Percentiles rank a stretch among this genome's conserved stretches.
These are phyloP conservation scores for Colletotrichum filicis DNA, from an alignment of 2,329 filamentous ascomycete species.

Conservation along the genomic window DNA sequence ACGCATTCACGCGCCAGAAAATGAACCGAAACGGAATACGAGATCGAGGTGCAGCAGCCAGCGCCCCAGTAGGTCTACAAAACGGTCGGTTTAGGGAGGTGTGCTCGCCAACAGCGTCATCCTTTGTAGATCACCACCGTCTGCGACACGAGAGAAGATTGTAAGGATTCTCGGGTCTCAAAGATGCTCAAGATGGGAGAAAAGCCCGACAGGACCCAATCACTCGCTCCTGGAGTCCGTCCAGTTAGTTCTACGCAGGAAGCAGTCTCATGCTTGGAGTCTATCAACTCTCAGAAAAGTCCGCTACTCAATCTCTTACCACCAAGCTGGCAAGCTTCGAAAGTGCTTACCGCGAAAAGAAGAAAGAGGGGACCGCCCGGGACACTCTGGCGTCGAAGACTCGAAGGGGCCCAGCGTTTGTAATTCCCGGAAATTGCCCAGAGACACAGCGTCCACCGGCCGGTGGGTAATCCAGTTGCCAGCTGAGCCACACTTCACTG, in stretches of 20 bases:
- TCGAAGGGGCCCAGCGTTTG: neutral
- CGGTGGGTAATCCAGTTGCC: neutral
- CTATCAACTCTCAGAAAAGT: neutral
- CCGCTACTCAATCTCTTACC: neutral
- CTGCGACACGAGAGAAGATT: neutral
- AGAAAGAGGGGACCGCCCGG: neutral
- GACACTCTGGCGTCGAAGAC: neutral
- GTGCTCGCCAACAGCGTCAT: neutral
- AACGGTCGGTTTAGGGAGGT: neutral
- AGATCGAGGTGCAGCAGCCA: constrained; percentile 15
- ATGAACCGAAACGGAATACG: constrained; percentile 16
- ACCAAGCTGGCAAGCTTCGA: neutral
- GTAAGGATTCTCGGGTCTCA: neutral
- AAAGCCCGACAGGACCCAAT: neutral
- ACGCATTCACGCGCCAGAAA: neutral
- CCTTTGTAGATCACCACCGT: neutral
- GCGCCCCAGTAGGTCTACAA: constrained; percentile 4
- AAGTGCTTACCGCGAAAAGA: neutral
- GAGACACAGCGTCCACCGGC: constrained; percentile 14
- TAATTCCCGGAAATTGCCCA: constrained; percentile 6
- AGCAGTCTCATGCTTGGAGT: neutral
- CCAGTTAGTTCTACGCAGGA: neutral
- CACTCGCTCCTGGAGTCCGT: neutral
- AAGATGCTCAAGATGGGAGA: neutral
- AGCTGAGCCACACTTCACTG: neutral